Conservation (phyloP, 1,139 yeast species). For the Debaryomyces robertsiae region DNA sequence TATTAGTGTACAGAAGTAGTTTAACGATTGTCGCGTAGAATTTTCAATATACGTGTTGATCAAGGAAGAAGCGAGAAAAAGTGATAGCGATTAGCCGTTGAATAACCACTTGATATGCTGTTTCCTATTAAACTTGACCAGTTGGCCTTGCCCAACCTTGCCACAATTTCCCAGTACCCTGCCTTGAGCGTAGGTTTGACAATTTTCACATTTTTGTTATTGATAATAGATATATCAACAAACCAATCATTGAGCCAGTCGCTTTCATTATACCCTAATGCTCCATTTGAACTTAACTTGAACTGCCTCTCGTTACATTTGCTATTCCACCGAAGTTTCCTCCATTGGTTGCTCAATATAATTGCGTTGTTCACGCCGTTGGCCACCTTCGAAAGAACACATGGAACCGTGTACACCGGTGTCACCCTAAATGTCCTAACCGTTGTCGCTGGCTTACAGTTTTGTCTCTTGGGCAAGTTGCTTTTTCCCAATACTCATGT, state of each 20-base stretch:
- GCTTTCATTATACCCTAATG: constrained; percentile 53
- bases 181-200: constrained; percentile 69
- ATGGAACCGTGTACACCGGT: constrained; percentile 90
- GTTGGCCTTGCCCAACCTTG: constrained; percentile 13
- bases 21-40: not conserved
- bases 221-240: constrained; percentile 30
- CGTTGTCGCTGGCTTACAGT: constrained; percentile 68
- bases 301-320: constrained; percentile 76
- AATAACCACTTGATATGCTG: constrained; percentile 11
- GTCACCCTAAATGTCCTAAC: constrained; percentile 76
- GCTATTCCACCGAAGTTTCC: constrained; percentile 59
- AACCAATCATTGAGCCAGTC: constrained; percentile 21
- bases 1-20: too few relatives aligned
- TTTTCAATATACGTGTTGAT: not conserved
- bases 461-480: constrained; percentile 55
- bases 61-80: too few relatives aligned
- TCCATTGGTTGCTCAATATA: constrained; percentile 69
- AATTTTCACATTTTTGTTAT: constrained; percentile 52
- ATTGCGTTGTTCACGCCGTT: constrained; percentile 62
- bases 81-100: too few relatives aligned
- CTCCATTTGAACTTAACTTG: constrained; percentile 58
- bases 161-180: constrained; percentile 35
- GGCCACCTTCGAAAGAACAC: constrained; percentile 66
- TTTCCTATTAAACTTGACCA: constrained; percentile 13
- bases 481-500: constrained; percentile 59